phyloP scores from a whole-genome alignment of 75 land plant species.

The Selaginella tamariscina region DNA sequence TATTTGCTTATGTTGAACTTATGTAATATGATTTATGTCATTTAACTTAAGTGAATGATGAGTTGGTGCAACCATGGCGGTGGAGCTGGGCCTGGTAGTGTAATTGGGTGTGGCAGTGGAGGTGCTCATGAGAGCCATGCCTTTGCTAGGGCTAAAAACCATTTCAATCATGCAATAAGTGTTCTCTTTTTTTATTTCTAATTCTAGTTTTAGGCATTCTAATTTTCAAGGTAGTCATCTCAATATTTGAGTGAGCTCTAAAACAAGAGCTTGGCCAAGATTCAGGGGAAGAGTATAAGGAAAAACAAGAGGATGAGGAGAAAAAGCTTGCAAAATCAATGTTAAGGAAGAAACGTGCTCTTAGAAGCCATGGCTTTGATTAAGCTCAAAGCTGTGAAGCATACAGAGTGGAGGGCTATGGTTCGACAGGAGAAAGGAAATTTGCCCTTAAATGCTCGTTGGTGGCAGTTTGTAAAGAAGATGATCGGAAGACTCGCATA shows the following conservation, averaged over 20 bases:
- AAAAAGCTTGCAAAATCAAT: not conserved
- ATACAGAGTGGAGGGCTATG: not conserved
- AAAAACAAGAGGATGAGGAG: conserved; percentile 1
- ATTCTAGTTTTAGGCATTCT: conserved; percentile 1
- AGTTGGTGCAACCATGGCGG: not conserved
- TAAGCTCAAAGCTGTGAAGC: not conserved
- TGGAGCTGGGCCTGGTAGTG: not conserved
- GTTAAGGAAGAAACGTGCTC: not conserved
- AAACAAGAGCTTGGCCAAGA: not conserved
- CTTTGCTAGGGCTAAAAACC: not conserved
- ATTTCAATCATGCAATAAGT: no score
- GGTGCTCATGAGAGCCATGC: not conserved
- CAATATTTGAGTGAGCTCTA: not conserved
- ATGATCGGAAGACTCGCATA: not conserved
- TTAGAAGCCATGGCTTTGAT: not conserved
- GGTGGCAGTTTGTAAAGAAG: not conserved
- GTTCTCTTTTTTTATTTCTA: conserved; percentile 1
- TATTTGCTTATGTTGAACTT: not conserved
- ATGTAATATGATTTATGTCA: not conserved
- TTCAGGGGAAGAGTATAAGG: not conserved
- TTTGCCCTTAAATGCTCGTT: not conserved
- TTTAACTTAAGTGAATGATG: conserved; percentile 2
- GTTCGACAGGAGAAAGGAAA: not conserved
- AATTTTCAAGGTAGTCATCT: not conserved
- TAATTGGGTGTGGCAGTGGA: not conserved